phyloP scores from a whole-genome alignment of 78 protist genomes.

The Blattamonas nauphoetae region DNA sequence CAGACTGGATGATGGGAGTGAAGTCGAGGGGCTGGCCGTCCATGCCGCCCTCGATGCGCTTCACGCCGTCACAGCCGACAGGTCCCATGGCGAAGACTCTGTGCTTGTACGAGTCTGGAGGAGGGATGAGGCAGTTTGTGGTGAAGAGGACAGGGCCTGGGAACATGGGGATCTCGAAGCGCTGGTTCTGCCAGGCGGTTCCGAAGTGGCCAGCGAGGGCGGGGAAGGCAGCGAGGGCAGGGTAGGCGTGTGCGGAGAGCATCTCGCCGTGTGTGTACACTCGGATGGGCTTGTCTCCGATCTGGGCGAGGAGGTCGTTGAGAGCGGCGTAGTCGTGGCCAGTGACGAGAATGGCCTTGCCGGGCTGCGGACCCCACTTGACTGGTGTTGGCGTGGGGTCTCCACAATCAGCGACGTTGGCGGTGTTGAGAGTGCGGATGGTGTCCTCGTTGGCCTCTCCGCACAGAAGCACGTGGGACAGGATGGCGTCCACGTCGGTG shows the following conservation, averaged over 20 bases:
- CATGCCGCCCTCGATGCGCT: too few relatives aligned
- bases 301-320: constrained; percentile 33
- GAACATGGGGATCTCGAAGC: constrained; percentile 31
- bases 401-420: constrained; percentile 26
- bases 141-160: constrained; percentile 67
- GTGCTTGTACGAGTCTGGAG: constrained; percentile 33
- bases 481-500: background rate
- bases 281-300: constrained; percentile 44
- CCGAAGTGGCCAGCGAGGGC: constrained; percentile 66
- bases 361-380: constrained; percentile 23
- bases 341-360: constrained; percentile 48
- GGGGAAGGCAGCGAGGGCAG: too few relatives aligned
- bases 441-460: constrained; percentile 43
- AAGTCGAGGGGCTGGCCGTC: too few relatives aligned
- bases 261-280: constrained; percentile 84
- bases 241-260: constrained; percentile 69
- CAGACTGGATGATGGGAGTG: background rate
- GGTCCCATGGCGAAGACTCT: constrained; percentile 49
- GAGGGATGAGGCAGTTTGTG: constrained; percentile 65
- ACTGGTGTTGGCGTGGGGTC: constrained; percentile 30
- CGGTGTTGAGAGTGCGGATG: constrained; percentile 40
- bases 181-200: constrained; percentile 74
- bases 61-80: constrained; percentile 40
- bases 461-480: background rate
- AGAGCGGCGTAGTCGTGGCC: constrained; percentile 63